phyloP scores from a whole-genome alignment of 345 rosid species.

The Angophora floribunda region DNA sequence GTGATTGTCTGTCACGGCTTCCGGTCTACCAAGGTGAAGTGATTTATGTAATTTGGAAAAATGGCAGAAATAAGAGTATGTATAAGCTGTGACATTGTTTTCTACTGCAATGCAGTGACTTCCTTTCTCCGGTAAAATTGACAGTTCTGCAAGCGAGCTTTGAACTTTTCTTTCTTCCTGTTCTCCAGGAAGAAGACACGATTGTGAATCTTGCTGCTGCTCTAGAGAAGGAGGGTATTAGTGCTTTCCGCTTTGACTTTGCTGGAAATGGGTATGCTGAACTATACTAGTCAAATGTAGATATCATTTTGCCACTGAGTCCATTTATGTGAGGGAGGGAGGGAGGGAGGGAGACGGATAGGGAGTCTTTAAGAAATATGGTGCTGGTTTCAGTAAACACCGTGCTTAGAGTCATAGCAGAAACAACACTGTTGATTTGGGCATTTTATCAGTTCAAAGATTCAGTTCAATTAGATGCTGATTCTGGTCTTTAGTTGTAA shows the following conservation, averaged over 20 bases:
- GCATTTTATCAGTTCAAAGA: neutral
- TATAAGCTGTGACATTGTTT: neutral
- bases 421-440: neutral
- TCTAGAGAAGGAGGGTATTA: conserved; percentile 58
- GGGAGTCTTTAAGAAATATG: neutral
- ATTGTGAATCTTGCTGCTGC: conserved; percentile 62
- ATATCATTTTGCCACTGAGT: neutral
- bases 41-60: neutral
- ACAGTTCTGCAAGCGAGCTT: neutral
- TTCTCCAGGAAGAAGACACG: conserved; percentile 31
- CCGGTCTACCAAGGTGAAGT: conserved; percentile 49
- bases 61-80: neutral
- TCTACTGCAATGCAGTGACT: neutral
- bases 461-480: neutral
- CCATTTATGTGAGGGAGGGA: neutral
- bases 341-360: neutral
- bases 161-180: neutral
- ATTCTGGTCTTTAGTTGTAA: neutral
- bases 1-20: conserved; percentile 80
- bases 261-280: conserved; percentile 69
- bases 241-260: conserved; percentile 72
- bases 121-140: neutral
- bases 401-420: neutral
- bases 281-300: neutral
- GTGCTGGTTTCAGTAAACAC: neutral